Base-by-base conservation (phyloP, 1,139 yeast genomes). In the Candida buenavistaensis region DNA sequence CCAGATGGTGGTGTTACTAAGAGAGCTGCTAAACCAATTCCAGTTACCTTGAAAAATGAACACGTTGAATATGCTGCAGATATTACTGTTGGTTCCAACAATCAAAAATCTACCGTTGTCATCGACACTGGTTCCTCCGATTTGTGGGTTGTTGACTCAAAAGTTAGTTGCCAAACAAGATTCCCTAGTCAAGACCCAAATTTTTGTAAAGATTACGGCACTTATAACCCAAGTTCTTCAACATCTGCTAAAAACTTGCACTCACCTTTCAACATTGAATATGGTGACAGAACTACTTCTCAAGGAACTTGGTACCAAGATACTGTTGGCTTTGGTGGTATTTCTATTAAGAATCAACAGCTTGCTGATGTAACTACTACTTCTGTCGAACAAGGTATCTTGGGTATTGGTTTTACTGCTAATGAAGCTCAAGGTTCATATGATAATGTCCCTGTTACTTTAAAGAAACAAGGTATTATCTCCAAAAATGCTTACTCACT, bases 251-350 rank as follows among this genome's bases (percentile, higher is more conserved):
- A 33, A 28, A 43, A 31, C 16, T 39, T 37, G 12, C 43, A 39
- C 14, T 25, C 28, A 8, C 11, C 13, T 5, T 46, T 46, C 28
- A 3, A 14, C 6, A 40, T 42, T 26, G 30, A 20, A 9, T 45
- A 44, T 24, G 49, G 33, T 23, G 50, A 44, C 29, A 33, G 37
- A 6, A 26, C 40, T 25, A 28, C 39, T 26, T 60, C 84, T 32
- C 72, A 75, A 54, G 69, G 77, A 37, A 57, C 67, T 38, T 81
- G 86, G 87, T 68, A 78, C 33, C 55, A 64, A 42, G 76, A 86
- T 44, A 34, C 35, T 43, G 23, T 50, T 16, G 30, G 29, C 6
- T 30, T 51, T 4, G 42, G 46, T 16, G 49, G 44, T 25, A 33
- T 37, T 23, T 22, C 37, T 4, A 37, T 44, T 14, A 36, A 27